Conservation (phyloP, 768 basidiomycete species). For the Heimioporus sp. region DNA sequence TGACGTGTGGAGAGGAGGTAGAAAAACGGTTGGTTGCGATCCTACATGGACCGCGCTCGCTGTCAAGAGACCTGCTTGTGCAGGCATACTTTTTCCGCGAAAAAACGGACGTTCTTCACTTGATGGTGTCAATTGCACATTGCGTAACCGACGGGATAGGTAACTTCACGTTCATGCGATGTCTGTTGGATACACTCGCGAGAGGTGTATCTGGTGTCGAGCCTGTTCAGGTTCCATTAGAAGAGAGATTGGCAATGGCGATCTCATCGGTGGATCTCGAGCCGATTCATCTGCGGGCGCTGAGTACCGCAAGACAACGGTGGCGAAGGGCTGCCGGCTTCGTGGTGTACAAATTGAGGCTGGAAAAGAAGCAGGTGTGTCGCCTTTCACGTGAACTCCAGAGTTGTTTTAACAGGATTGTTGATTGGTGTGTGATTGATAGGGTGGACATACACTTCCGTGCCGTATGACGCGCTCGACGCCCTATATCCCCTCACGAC, state of each 20-base stretch:
- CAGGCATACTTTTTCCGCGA: constrained; percentile 42
- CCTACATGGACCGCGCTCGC: constrained; percentile 33
- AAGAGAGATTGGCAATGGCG: constrained; percentile 41
- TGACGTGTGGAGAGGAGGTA: constrained; percentile 37
- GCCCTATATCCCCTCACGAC: constrained; percentile 34
- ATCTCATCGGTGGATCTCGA: constrained; percentile 37
- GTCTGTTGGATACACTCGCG: constrained; percentile 43
- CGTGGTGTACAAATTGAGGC: constrained; percentile 35
- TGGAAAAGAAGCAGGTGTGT: constrained; percentile 38
- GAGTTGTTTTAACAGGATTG: too few relatives aligned
- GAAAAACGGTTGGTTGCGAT: constrained; percentile 25
- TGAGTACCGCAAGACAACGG: constrained; percentile 36
- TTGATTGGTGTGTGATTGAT: neutral
- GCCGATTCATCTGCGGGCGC: constrained; percentile 26
- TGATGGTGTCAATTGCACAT: constrained; percentile 47
- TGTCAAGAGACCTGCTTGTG: constrained; percentile 43
- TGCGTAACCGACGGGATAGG: constrained; percentile 49
- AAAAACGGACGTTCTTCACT: constrained; percentile 34
- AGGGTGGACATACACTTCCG: constrained; percentile 62
- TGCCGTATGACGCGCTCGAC: constrained; percentile 38
- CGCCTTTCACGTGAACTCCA: too few relatives aligned
- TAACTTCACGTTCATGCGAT: constrained; percentile 39
- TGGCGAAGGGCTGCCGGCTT: constrained; percentile 47
- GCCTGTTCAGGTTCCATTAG: constrained; percentile 25
- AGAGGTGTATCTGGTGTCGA: neutral